Evolutionary conservation across 2,329 filamentous ascomycete species (phyloP), one percentile per base, ranked within the genome.

Genomic region (Ceratocystis harringtonii): DNA sequence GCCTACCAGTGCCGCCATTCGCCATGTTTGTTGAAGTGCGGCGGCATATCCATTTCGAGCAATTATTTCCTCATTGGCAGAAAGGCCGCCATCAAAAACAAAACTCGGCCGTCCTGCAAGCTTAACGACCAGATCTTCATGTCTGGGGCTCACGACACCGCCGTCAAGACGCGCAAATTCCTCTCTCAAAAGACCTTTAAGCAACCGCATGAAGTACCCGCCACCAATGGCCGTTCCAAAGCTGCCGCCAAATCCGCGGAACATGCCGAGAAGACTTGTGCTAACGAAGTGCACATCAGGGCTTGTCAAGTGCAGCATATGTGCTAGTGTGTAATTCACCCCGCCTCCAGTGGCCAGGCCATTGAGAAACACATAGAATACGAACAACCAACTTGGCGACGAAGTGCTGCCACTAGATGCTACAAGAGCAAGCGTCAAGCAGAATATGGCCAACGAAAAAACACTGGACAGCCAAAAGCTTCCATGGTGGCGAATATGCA

Each of bases 211-310:
- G 72, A 92, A 92, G 64, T 89, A 78, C 0, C 90, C 90, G 2
- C 90, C 89, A 1, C 89, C 88, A 61, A 92, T 87, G 0, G 89
- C 84, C 1, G 86, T 87, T 2, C 90, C 89, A 70, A 95, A 94
- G 63, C 84, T 88, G 15, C 89, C 89, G 0, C 88, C 88, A 69
- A 94, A 92, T 4, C 88, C 88, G 3, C 90, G 81, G 74, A 92
- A 92, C 0, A 89, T 95, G 32, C 86, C 84, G 3, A 92, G 75
- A 52, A 95, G 77, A 12, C 88, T 87, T 0, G 87, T 90, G 2
- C 87, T 84, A 62, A 94, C 84, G 71, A 88, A 90, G 70, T 92
- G 88, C 0, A 84, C 83, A 5, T 82, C 79, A 0, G 82, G 78
- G 0, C 78, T 77, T 0, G 86, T 88, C 4, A 92, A 78, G 72